Percentiles rank a stretch among this genome's conserved stretches.
Evolutionary conservation across 805 yeast species (phyloP).

Genomic region (Saccharomycopsis oosterbeekiorum): DNA sequence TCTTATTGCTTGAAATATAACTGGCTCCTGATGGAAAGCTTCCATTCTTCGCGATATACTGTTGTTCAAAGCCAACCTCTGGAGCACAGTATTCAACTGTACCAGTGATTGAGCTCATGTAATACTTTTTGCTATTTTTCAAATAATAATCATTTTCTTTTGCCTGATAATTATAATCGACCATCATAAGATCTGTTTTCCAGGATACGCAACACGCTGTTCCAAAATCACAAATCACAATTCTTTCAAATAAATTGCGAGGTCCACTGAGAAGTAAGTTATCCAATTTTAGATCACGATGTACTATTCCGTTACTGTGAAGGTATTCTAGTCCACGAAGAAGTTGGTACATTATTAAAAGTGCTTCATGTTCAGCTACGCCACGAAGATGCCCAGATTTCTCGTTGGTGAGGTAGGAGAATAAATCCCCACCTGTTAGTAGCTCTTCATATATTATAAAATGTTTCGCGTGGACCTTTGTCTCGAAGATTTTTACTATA

Average conservation of each 20-base stretch:
- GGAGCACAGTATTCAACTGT: constrained; percentile 71
- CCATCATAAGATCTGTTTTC: constrained; percentile 12
- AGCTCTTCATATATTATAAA: constrained; percentile 30
- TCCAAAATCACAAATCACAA: constrained; percentile 65
- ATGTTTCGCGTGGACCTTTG: constrained; percentile 23
- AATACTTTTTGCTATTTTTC: constrained; percentile 36
- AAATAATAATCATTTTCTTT: constrained; percentile 15
- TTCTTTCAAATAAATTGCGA: constrained; percentile 35
- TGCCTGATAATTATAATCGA: neutral
- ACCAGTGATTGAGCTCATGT: constrained; percentile 48
- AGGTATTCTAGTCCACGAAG: constrained; percentile 46
- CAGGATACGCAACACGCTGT: constrained; percentile 30
- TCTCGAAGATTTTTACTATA: constrained; percentile 36
- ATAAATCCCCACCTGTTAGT: constrained; percentile 46
- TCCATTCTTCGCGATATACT: constrained; percentile 22
- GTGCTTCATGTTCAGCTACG: constrained; percentile 44
- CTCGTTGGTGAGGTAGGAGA: constrained; percentile 41
- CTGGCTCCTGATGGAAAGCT: neutral
- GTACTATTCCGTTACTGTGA: constrained; percentile 46
- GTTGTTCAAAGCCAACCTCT: constrained; percentile 42
- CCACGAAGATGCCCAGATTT: constrained; percentile 27
- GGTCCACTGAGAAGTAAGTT: constrained; percentile 50
- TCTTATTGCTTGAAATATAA: constrained; percentile 1
- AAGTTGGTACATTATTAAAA: constrained; percentile 47
- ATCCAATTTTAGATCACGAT: constrained; percentile 58